A percentile compares a stretch with the other conserved stretches of the same genome.
Evolutionary conservation across 2,329 filamentous ascomycete genomes (phyloP).

Genomic region (Ceratocystis alfenasii): DNA sequence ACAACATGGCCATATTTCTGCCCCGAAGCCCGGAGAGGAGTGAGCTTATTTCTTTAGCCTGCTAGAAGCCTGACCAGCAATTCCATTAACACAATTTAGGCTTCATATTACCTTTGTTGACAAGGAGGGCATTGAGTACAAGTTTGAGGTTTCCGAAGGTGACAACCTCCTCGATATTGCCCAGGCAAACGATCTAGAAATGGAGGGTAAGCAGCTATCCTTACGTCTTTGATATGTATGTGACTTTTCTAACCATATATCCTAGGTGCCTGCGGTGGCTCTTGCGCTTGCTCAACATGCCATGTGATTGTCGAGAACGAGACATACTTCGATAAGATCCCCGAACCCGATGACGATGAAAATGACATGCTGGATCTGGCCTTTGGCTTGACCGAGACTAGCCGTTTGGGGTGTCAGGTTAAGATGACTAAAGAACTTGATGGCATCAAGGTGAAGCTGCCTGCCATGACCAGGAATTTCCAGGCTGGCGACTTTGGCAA

Average conservation of each 20-base stretch:
- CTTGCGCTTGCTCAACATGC: slow-evolving; percentile 85
- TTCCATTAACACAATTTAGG: slow-evolving; percentile 34
- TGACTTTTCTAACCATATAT: not conserved
- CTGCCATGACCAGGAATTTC: slow-evolving; percentile 88
- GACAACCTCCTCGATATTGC: slow-evolving; percentile 94
- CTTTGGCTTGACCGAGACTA: slow-evolving; percentile 79
- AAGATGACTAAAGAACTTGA: slow-evolving; percentile 83
- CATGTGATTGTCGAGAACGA: slow-evolving; percentile 74
- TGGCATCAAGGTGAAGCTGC: slow-evolving; percentile 72
- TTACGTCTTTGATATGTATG: not conserved
- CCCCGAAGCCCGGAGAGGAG: slow-evolving; percentile 87
- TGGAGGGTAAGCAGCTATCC: slow-evolving; percentile 59
- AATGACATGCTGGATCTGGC: slow-evolving; percentile 88
- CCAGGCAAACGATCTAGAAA: slow-evolving; percentile 87
- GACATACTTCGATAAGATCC: slow-evolving; percentile 63
- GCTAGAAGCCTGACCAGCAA: not conserved
- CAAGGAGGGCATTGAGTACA: slow-evolving; percentile 67
- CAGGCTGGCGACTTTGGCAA: slow-evolving; percentile 81
- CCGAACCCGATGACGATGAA: slow-evolving; percentile 66
- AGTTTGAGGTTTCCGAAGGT: slow-evolving; percentile 68
- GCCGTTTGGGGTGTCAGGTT: slow-evolving; percentile 76
- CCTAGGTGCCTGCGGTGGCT: slow-evolving; percentile 74
- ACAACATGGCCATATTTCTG: slow-evolving; percentile 66
- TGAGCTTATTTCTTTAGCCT: slow-evolving; percentile 35
- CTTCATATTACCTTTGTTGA: slow-evolving; percentile 86